Conservation (phyloP, 2,329 filamentous ascomycete genomes). For the Penicillium crustosum region DNA sequence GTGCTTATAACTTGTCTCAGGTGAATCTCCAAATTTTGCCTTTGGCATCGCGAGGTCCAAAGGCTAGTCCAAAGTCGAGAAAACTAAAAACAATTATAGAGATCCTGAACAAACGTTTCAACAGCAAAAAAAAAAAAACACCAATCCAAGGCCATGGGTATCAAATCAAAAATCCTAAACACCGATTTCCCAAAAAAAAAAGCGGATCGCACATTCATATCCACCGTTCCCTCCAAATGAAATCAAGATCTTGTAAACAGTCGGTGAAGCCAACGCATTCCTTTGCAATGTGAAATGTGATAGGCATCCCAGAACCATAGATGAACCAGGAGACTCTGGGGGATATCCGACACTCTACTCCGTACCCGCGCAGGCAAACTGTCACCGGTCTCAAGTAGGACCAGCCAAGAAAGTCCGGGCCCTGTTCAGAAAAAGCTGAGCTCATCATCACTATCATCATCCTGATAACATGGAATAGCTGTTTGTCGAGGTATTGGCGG, state of each 20-base stretch:
- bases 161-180: conserved; percentile 15
- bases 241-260: not conserved
- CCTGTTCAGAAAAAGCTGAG: conserved; percentile 36
- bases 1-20: not conserved
- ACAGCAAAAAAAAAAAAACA: conserved; percentile 2
- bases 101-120: not conserved
- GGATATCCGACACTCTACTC: not conserved
- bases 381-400: not conserved
- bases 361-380: not conserved
- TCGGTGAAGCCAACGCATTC: not conserved
- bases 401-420: not conserved
- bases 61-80: not conserved
- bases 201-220: not conserved
- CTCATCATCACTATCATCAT: conserved; percentile 41
- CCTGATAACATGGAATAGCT: conserved; percentile 30
- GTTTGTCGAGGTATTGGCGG: conserved; percentile 10
- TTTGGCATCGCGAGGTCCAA: not conserved
- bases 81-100: not conserved
- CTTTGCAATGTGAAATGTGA: conserved; percentile 2
- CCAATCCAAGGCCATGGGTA: conserved; percentile 18
- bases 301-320: not conserved
- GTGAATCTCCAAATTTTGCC: not conserved
- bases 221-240: conserved; percentile 6
- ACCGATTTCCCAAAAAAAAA: conserved; percentile 5
- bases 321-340: not conserved